A percentile compares a stretch with the other conserved stretches of the same genome.
Conservation (phyloP, 345 rosid species). For the Ceriops decandra region DNA sequence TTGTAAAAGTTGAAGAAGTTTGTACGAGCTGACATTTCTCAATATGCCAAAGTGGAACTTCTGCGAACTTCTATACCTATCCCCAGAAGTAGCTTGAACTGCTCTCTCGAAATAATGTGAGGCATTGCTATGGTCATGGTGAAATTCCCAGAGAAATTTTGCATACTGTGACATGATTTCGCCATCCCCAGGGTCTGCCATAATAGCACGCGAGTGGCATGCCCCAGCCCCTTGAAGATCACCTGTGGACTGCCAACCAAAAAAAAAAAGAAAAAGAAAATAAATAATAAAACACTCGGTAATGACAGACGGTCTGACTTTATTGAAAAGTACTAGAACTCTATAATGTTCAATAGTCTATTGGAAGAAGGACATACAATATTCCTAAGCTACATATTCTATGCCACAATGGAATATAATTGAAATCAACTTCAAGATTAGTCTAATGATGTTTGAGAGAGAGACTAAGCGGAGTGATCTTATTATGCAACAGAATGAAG, state of each 20-base stretch:
- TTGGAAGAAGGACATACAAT: background rate
- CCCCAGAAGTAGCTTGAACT: constrained; percentile 50
- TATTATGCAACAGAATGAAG: background rate
- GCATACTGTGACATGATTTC: constrained; percentile 63
- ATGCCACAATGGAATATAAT: too few relatives aligned
- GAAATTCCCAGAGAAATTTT: constrained; percentile 58
- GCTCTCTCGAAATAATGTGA: constrained; percentile 57
- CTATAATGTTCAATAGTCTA: background rate
- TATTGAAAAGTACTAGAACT: background rate
- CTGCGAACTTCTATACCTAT: constrained; percentile 41
- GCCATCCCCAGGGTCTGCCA: constrained; percentile 53
- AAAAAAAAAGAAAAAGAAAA: background rate
- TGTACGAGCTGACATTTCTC: background rate
- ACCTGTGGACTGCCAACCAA: constrained; percentile 39
- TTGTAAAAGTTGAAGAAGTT: too few relatives aligned
- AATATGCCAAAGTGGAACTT: background rate
- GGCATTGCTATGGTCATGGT: constrained; percentile 55
- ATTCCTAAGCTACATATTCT: too few relatives aligned
- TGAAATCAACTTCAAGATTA: background rate
- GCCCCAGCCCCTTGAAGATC: constrained; percentile 42
- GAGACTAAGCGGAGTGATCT: background rate
- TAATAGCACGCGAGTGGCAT: constrained; percentile 40
- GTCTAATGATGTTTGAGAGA: background rate
- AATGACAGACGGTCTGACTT: background rate
- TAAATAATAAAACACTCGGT: too few relatives aligned